phyloP scores from a whole-genome alignment of 2,329 filamentous ascomycete genomes.

The Phialophora expanda region DNA sequence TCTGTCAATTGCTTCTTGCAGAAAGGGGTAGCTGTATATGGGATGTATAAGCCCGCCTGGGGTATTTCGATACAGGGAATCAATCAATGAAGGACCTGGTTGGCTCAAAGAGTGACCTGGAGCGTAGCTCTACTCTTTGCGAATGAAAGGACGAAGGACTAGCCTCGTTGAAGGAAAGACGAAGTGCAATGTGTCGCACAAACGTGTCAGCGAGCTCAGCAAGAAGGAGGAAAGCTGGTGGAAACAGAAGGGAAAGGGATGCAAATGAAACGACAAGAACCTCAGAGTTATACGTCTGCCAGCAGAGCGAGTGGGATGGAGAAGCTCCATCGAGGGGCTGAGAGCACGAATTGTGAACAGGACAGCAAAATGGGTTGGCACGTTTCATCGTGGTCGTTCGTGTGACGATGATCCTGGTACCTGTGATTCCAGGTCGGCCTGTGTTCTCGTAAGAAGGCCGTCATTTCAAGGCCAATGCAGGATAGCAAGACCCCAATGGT shows the following conservation, averaged over 20 bases:
- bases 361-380: constrained; percentile 34
- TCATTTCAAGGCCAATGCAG: constrained; percentile 24
- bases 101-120: constrained; percentile 37
- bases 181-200: constrained; percentile 41
- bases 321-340: constrained; percentile 15
- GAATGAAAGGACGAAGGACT: constrained; percentile 36
- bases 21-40: constrained; percentile 17
- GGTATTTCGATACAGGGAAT: constrained; percentile 26
- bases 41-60: constrained; percentile 29
- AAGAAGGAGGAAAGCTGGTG: constrained; percentile 35
- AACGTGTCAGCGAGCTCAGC: constrained; percentile 40
- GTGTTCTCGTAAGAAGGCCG: constrained; percentile 3
- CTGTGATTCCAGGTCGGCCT: constrained; percentile 2
- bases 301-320: constrained; percentile 18
- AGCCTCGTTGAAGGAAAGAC: constrained; percentile 40
- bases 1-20: constrained; percentile 5
- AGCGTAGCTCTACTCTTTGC: constrained; percentile 38
- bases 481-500: not conserved
- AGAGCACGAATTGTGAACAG: constrained; percentile 16
- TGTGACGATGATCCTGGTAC: constrained; percentile 28
- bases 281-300: constrained; percentile 33
- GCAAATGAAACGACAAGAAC: constrained; percentile 34
- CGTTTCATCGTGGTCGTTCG: constrained; percentile 34
- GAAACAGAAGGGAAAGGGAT: constrained; percentile 28
- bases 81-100: constrained; percentile 35